Base-by-base conservation (phyloP, 345 rosid genomes). In the Eutrema japonicum region DNA sequence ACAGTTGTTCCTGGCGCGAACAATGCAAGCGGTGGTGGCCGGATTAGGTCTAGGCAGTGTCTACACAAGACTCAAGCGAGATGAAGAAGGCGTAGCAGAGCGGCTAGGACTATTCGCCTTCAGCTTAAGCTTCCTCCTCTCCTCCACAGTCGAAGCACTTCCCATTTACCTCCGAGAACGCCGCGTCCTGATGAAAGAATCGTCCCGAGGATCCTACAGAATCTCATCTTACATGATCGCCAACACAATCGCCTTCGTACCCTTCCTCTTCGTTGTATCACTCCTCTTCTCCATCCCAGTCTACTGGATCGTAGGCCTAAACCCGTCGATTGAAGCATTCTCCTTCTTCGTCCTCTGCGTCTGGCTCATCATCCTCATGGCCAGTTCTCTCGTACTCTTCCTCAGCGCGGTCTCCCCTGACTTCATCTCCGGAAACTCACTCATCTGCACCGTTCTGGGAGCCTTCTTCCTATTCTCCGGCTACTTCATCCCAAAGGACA, bases 201-300 rank as follows among this genome's bases (percentile, higher is more conserved):
- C 96, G 6, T 89, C 98, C 0, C 77, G 96, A 2, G 96, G 94
- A 73, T 85, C 92, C 7, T 91, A 94, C 56, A 79, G 64, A 27
- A 85, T 89, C 38, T 94, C 98, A n/a, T 88, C 97, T 2, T 91
- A 94, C 80, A 82, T 94, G 87, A 84, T 91, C 6, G 95, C 98
- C 8, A 91, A 94, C 76, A 89, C 96, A 13, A 71, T 94, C 2
- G 81, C 93, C 32, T 91, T 91, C 75, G 61, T 88, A 26, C 97
- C 98, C 0, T 91, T 91, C 74, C 64, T 94, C 11, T 80, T 94
- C 57, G 87, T 75, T 0, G 93, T 94, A 1, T 81, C 97, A 0
- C 52, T 91, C 42, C 89, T 91, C 2, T 94, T 91, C 70, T 81
- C 97, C 0, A 72, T 78, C 6, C 97, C 98, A 0, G 87, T 91